phyloP scores from a whole-genome alignment of 768 basidiomycete genomes.

The Leucosporidium yakuticum region DNA sequence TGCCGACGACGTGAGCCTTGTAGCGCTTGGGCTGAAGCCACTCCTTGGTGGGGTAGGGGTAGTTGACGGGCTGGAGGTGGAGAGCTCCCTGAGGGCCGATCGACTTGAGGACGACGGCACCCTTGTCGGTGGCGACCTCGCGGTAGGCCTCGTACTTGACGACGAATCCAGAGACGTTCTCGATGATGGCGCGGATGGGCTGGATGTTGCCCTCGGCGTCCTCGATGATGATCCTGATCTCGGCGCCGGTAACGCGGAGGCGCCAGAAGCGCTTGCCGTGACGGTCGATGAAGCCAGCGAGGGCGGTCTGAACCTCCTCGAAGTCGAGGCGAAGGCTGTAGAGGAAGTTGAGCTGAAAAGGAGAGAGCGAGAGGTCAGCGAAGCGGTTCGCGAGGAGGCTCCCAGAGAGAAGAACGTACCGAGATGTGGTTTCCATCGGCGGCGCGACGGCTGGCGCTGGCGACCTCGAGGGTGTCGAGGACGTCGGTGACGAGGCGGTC shows the following conservation, averaged over 20 bases:
- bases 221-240: slow-evolving; percentile 90
- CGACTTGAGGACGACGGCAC: slow-evolving; percentile 90
- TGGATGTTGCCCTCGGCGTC: slow-evolving; percentile 91
- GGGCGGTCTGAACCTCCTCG: slow-evolving; percentile 91
- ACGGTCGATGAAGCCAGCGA: slow-evolving; percentile 97
- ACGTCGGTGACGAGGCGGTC: slow-evolving; percentile 91
- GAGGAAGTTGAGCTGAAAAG: slow-evolving; percentile 72
- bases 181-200: slow-evolving; percentile 94
- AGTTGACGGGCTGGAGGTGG: slow-evolving; percentile 89
- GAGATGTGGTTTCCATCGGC: slow-evolving; percentile 98
- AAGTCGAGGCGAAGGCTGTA: slow-evolving; percentile 93
- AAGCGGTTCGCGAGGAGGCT: background rate
- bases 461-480: slow-evolving; percentile 90
- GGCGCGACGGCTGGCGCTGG: slow-evolving; percentile 78
- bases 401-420: slow-evolving; percentile 10
- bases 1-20: slow-evolving; percentile 95
- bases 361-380: slow-evolving; percentile 39
- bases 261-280: slow-evolving; percentile 98
- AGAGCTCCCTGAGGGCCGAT: slow-evolving; percentile 96
- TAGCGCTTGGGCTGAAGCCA: slow-evolving; percentile 97
- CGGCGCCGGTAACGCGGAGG: slow-evolving; percentile 93
- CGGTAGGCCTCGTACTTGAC: slow-evolving; percentile 98
- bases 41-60: slow-evolving; percentile 92
- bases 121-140: slow-evolving; percentile 93
- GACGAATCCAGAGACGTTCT: slow-evolving; percentile 97